Percentiles rank a stretch among this genome's conserved stretches.
Evolutionary conservation across 441 rosid species (phyloP).

Genomic region (Erysimum pusillum): DNA sequence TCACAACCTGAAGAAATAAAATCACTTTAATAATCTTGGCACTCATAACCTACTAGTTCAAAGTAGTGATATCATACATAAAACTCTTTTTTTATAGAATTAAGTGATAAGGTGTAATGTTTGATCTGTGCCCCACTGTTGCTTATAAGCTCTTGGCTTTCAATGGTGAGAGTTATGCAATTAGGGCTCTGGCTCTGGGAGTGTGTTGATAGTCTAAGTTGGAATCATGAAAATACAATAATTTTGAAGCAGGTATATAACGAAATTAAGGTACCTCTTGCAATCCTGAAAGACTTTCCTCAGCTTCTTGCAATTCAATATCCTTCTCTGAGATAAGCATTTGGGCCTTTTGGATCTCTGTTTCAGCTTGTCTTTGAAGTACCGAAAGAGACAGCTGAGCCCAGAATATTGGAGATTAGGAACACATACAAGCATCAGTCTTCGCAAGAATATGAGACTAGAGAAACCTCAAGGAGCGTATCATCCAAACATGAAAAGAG

Average conservation of each 20-base stretch:
- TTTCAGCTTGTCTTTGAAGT: conserved; percentile 77
- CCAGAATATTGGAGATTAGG: conserved; percentile 26
- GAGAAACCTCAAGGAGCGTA: conserved; percentile 9
- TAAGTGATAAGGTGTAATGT: conserved; percentile 6
- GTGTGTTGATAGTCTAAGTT: neutral
- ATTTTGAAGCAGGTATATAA: neutral
- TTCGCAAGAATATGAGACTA: conserved; percentile 22
- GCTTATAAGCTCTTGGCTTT: conserved; percentile 5
- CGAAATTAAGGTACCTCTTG: conserved; percentile 63
- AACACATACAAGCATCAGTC: conserved; percentile 10
- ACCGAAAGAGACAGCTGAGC: conserved; percentile 67
- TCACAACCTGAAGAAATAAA: conserved; percentile 63
- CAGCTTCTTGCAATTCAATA: conserved; percentile 77
- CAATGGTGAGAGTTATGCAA: no score
- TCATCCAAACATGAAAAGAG: conserved; percentile 1
- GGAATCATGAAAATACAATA: conserved; percentile 5
- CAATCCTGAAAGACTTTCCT: conserved; percentile 83
- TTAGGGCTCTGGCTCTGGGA: neutral
- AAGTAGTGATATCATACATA: neutral
- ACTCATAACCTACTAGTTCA: neutral
- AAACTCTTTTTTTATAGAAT: conserved; percentile 1
- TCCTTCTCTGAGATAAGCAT: conserved; percentile 72
- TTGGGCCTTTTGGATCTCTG: conserved; percentile 75
- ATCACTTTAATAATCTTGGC: conserved; percentile 13
- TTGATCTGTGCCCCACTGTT: conserved; percentile 1